A percentile compares a stretch with the other conserved stretches of the same genome.
Conservation (phyloP, 2,329 filamentous ascomycete genomes). For the Teratosphaeria nubilosa region DNA sequence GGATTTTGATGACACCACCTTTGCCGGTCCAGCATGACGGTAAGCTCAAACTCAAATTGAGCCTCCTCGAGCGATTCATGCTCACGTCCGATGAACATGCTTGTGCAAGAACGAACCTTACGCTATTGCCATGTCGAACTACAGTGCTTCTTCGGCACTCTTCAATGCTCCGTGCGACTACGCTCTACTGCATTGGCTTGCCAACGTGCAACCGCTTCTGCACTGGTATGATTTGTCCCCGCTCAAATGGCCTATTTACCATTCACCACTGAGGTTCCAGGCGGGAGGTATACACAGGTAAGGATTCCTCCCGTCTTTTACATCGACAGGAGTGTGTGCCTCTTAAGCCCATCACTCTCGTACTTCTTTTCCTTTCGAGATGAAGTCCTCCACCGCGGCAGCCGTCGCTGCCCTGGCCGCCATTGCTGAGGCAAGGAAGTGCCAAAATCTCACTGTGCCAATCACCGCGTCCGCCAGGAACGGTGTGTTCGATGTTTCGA, state of each 20-base stretch:
- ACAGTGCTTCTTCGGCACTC: not conserved
- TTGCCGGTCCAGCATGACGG: not conserved
- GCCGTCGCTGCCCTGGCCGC: slow-evolving; percentile 15
- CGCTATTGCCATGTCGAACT: not conserved
- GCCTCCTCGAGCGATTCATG: not conserved
- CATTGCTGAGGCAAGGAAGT: slow-evolving; percentile 24
- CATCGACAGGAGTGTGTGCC: not conserved
- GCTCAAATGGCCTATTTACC: not conserved
- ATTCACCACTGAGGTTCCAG: not conserved
- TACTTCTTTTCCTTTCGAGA: slow-evolving; percentile 2
- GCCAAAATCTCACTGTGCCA: slow-evolving; percentile 46
- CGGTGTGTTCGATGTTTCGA: slow-evolving; percentile 41
- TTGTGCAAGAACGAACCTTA: not conserved
- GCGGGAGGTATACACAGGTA: not conserved
- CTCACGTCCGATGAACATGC: not conserved
- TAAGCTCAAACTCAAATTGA: not conserved
- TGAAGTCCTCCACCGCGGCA: slow-evolving; percentile 16
- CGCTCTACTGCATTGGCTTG: not conserved
- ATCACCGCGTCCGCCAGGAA: slow-evolving; percentile 47
- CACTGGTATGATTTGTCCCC: not conserved
- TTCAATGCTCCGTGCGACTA: not conserved
- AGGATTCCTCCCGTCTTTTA: not conserved
- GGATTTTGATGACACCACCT: no score
- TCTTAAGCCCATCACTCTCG: not conserved
- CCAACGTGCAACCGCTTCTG: not conserved